phyloP scores from a whole-genome alignment of 208 protist genomes.

The Acanthamoeba rhysodes region DNA sequence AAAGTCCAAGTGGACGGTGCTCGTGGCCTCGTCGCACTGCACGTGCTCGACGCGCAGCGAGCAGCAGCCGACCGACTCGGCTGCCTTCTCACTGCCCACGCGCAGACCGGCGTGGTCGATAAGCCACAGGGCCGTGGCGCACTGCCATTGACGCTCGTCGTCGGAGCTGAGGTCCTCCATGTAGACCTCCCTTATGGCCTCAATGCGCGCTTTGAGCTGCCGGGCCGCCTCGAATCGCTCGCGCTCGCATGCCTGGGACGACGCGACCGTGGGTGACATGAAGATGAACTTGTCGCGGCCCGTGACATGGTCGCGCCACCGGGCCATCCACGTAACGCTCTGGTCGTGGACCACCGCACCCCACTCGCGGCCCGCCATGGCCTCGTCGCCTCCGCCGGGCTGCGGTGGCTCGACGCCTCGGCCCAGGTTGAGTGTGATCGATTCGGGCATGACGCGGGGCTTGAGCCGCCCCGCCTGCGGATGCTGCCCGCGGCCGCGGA shows the following conservation, averaged over 20 bases:
- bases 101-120: constrained; percentile 99
- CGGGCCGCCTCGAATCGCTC: constrained; percentile 98
- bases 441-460: constrained; percentile 96
- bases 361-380: constrained; percentile 93
- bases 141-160: constrained; percentile 92
- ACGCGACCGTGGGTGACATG: constrained; percentile 94
- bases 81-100: constrained; percentile 98
- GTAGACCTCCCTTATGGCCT: constrained; percentile 96
- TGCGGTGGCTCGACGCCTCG: constrained; percentile 91
- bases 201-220: constrained; percentile 95
- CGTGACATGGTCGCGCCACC: constrained; percentile 97
- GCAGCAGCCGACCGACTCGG: constrained; percentile 98
- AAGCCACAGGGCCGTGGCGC: constrained; percentile 98
- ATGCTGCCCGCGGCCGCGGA: constrained; percentile 98
- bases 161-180: constrained; percentile 91
- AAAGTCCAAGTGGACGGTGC: constrained; percentile 96
- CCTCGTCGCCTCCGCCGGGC: constrained; percentile 92
- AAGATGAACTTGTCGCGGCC: constrained; percentile 98
- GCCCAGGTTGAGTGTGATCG: constrained; percentile 99
- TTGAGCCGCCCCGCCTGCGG: constrained; percentile 97
- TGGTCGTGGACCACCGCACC: constrained; percentile 95
- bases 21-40: constrained; percentile 81
- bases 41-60: constrained; percentile 99
- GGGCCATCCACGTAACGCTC: constrained; percentile 98
- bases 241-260: constrained; percentile 95